Evolutionary conservation across 2,329 filamentous ascomycete genomes (phyloP).

Genomic region (Colletotrichum destructivum): DNA sequence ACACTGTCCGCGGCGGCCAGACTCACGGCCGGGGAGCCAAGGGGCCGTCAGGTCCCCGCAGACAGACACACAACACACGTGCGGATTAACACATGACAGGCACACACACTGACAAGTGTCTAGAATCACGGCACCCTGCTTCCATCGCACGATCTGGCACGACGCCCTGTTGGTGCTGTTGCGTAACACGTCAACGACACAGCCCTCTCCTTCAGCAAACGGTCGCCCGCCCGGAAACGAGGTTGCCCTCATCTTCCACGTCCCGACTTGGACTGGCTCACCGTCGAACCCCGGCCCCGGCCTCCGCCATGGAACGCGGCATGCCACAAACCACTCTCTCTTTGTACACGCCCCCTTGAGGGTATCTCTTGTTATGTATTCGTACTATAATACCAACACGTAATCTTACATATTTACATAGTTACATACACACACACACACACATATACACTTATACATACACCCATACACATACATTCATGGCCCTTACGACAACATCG

Average conservation of each 20-base stretch:
- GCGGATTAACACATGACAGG: not conserved
- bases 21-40: not conserved
- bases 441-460: no score
- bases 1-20: not conserved
- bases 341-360: no score
- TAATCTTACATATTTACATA: no score
- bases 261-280: constrained; percentile 15
- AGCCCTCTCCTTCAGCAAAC: not conserved
- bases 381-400: no score
- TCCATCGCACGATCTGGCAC: not conserved
- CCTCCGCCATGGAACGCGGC: not conserved
- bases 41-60: not conserved
- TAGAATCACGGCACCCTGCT: not conserved
- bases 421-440: no score
- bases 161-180: no score
- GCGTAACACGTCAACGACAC: no score
- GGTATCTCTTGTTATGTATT: no score
- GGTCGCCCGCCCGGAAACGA: constrained; percentile 9
- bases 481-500: not conserved
- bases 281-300: not conserved
- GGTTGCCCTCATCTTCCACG: not conserved
- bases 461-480: no score
- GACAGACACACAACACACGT: no score
- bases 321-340: not conserved
- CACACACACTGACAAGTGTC: not conserved